Evolutionary conservation across 176 grass and related monocot species (phyloP).

Genomic region (maize (Zea mays)): DNA sequence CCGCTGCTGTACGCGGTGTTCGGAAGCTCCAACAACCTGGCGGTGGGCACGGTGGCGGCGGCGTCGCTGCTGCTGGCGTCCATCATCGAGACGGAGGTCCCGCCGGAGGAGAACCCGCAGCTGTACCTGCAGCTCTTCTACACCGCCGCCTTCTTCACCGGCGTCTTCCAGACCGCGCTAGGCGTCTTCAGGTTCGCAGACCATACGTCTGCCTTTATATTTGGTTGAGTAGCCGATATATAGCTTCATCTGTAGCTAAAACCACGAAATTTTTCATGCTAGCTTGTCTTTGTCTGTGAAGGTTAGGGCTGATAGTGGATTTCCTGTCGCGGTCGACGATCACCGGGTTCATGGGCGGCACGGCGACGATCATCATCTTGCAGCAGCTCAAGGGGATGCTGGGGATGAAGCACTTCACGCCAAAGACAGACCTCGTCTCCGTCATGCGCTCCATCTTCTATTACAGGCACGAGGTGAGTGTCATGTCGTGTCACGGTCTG

Average conservation of each 20-base stretch:
- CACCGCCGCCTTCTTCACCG: conserved; percentile 93
- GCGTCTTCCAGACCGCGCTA: conserved; percentile 69
- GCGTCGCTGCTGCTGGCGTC: conserved; percentile 83
- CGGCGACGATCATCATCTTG: conserved; percentile 85
- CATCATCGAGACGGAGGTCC: conserved; percentile 56
- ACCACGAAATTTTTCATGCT: neutral
- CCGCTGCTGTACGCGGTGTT: conserved; percentile 89
- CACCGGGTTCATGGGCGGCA: conserved; percentile 95
- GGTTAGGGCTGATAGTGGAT: conserved; percentile 88
- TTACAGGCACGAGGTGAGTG: conserved; percentile 61
- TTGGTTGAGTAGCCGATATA: neutral
- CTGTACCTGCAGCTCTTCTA: conserved; percentile 74
- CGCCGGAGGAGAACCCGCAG: conserved; percentile 45
- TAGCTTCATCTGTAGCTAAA: neutral
- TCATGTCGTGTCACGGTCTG: no score
- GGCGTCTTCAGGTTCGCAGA: conserved; percentile 64
- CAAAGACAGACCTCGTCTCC: conserved; percentile 84
- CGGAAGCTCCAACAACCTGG: conserved; percentile 85
- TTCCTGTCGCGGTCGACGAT: conserved; percentile 92
- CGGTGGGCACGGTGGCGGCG: conserved; percentile 89
- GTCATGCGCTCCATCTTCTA: conserved; percentile 61
- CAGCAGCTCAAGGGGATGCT: conserved; percentile 95
- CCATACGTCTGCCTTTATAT: neutral
- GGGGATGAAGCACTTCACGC: conserved; percentile 81
- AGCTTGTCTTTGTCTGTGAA: conserved; percentile 22